phyloP scores from a whole-genome alignment of 768 basidiomycete genomes.

The Cubamyces sp. region DNA sequence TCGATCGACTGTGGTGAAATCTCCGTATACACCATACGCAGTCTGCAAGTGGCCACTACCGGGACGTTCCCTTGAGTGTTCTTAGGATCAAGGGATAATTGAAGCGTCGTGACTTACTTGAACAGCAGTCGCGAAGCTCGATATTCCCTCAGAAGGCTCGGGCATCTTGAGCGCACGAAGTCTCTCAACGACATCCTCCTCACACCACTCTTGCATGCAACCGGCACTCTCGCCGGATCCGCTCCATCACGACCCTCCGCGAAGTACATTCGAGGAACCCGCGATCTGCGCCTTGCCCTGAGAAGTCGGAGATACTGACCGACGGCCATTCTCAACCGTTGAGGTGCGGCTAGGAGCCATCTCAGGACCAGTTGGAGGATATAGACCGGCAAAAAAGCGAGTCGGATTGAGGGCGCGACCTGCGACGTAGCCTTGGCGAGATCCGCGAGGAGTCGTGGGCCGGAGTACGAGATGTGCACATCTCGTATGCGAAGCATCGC shows the following conservation, averaged over 20 bases:
- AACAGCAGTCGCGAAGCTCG: slow-evolving; percentile 34
- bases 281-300: neutral
- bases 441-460: slow-evolving; percentile 5
- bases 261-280: slow-evolving; percentile 24
- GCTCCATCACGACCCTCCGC: slow-evolving; percentile 16
- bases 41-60: slow-evolving; percentile 67
- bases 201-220: slow-evolving; percentile 7
- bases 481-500: slow-evolving; percentile 13
- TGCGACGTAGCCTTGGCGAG: slow-evolving; percentile 1
- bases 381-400: slow-evolving; percentile 1
- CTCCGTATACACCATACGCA: slow-evolving; percentile 57
- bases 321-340: neutral
- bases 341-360: slow-evolving; percentile 3
- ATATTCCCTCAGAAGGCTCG: slow-evolving; percentile 33
- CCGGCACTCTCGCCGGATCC: slow-evolving; percentile 20
- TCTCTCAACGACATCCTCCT: slow-evolving; percentile 23
- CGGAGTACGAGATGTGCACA: slow-evolving; percentile 12
- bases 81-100: too few species aligned
- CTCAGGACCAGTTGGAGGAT: slow-evolving; percentile 5
- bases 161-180: slow-evolving; percentile 32
- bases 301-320: neutral
- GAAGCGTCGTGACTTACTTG: slow-evolving; percentile 25
- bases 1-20: slow-evolving; percentile 60
- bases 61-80: neutral
- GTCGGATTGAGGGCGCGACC: neutral